Evolutionary conservation across 495 filamentous ascomycete genomes (phyloP).

Genomic region (Penicillium maclennaniae): DNA sequence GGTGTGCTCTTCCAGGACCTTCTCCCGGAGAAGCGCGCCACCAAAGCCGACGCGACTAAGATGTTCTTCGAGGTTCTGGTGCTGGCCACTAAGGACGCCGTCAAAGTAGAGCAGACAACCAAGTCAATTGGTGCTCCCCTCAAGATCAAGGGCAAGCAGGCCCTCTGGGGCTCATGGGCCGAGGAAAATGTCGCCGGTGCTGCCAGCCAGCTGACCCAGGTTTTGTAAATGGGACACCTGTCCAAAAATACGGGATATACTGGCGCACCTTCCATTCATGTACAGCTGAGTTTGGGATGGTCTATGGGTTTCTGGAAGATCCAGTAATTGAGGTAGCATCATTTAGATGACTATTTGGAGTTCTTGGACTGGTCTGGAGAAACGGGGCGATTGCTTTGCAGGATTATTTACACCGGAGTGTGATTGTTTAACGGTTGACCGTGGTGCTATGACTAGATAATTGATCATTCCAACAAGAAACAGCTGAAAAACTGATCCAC

Average conservation of each 20-base stretch:
- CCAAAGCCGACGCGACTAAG: constrained; percentile 86
- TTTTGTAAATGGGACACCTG: constrained; percentile 15
- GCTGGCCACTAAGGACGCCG: constrained; percentile 93
- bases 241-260: constrained; percentile 15
- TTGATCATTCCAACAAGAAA: constrained; percentile 24
- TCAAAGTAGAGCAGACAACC: constrained; percentile 90
- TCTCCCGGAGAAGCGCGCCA: constrained; percentile 73
- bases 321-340: constrained; percentile 23
- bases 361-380: constrained; percentile 22
- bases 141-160: constrained; percentile 78
- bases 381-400: constrained; percentile 17
- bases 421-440: constrained; percentile 5
- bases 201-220: constrained; percentile 33
- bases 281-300: constrained; percentile 32
- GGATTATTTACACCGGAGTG: constrained; percentile 8
- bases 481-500: neutral
- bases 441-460: constrained; percentile 21
- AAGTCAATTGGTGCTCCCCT: constrained; percentile 71
- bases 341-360: constrained; percentile 21
- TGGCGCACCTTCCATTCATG: constrained; percentile 29
- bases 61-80: constrained; percentile 99
- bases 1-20: constrained; percentile 87
- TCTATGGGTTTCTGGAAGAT: constrained; percentile 25
- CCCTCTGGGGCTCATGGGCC: constrained; percentile 93
- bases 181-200: constrained; percentile 70